Base-by-base conservation (phyloP, 352 stramenopile genomes). In the Phytophthora constricta region DNA sequence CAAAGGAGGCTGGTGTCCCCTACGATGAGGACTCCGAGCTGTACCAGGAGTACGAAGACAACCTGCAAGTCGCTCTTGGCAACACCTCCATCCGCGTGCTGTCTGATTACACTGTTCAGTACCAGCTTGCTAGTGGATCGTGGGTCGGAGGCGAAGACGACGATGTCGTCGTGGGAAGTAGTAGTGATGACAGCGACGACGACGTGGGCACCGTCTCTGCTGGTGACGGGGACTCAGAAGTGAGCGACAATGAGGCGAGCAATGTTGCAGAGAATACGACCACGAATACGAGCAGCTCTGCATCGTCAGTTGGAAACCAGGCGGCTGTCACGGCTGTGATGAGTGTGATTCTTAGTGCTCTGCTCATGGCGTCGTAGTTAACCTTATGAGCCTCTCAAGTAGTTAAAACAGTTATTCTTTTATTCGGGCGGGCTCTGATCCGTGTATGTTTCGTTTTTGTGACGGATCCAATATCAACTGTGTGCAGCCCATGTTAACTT, bases 21-120 rank as follows among this genome's bases (percentile, higher is more conserved):
- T 79, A 75, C 57, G 81, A 87, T 53, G 72, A 68, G 31, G 65
- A 76, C 10, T 85, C 81, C 13, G 67, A 70, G 47, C 55, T 89
- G 4, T 89, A 84, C 26, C 51, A 61, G 10, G 60, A 86, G 39
- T 89, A 82, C 43, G 70, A 70, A 11, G 57, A 68, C 25, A 89
- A 85, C 47, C 49, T 89, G 3, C 58, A 58, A 27, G 58, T 70
- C 17, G 65, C 65, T 16, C 61, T 74, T n/a, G 62, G 43, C 10
- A 74, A 77, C 57, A 70, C 58, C 26, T 67, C 49, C 20, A 71
- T 81, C 25, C 68, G 68, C 0, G 60, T 80, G 25, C 45, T 77
- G 39, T 39, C 61, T 16, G 65, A 73, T 58, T 74, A 73, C 54
- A 70, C 65, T 33, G 62, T 80, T 28, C 49, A 76, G 56, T 79